Percentiles rank a stretch among this genome's conserved stretches.
Evolutionary conservation across 139 green algal species (phyloP).

Genomic region (Trebouxia sp.): DNA sequence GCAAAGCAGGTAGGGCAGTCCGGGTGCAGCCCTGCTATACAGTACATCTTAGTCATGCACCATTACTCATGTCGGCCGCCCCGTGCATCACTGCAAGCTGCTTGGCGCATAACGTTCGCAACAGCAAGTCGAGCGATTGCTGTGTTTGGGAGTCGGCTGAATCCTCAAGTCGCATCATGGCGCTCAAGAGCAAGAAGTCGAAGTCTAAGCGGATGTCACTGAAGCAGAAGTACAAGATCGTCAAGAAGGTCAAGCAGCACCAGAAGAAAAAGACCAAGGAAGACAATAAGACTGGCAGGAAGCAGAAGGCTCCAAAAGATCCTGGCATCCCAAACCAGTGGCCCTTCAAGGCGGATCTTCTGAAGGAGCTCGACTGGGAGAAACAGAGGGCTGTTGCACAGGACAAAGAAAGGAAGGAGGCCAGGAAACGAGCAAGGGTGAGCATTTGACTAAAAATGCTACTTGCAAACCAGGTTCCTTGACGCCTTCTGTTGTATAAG

Average conservation of each 20-base stretch:
- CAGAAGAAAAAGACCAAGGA: constrained; percentile 87
- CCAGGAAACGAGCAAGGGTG: constrained; percentile 55
- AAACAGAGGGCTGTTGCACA: constrained; percentile 62
- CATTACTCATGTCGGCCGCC: too few species aligned
- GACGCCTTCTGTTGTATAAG: too few species aligned
- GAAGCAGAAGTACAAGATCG: constrained; percentile 95
- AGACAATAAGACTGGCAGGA: constrained; percentile 72
- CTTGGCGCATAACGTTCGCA: too few species aligned
- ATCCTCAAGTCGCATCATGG: constrained; percentile 60
- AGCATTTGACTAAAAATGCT: neutral
- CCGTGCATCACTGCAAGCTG: too few species aligned
- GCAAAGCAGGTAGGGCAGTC: too few species aligned
- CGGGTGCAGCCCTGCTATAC: too few species aligned
- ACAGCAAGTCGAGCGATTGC: too few species aligned
- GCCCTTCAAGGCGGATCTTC: constrained; percentile 95
- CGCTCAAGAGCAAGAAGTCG: constrained; percentile 83
- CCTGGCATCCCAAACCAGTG: constrained; percentile 90
- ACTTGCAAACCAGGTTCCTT: neutral
- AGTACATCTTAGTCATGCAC: too few species aligned
- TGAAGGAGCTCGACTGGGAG: constrained; percentile 88
- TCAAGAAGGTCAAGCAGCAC: constrained; percentile 88
- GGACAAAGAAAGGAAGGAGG: constrained; percentile 71
- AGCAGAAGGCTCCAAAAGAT: constrained; percentile 77
- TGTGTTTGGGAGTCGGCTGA: too few species aligned
- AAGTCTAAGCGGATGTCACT: constrained; percentile 92